Conservation (phyloP, 176 grass and related monocot species). For the Microstegium vimineum region DNA sequence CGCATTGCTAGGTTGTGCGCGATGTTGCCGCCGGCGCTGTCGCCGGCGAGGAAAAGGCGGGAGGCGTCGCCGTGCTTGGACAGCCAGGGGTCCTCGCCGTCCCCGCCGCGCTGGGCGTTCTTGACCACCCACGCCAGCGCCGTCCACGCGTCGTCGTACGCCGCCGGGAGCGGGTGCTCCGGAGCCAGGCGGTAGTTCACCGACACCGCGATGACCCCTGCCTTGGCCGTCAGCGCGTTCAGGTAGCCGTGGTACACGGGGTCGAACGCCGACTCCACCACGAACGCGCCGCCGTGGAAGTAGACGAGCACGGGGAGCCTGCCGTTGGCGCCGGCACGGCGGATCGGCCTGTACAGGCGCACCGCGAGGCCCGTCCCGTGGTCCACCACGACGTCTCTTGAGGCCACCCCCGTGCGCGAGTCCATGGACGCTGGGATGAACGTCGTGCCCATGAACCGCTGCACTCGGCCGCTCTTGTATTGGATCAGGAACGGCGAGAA, state of each 20-base stretch:
- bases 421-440: conserved; percentile 37
- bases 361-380: conserved; percentile 23
- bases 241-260: conserved; percentile 64
- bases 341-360: conserved; percentile 50
- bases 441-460: conserved; percentile 48
- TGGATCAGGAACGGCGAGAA: conserved; percentile 56
- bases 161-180: conserved; percentile 63
- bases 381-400: conserved; percentile 56
- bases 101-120: neutral
- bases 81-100: conserved; percentile 51
- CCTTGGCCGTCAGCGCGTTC: conserved; percentile 42
- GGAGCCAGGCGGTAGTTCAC: conserved; percentile 79
- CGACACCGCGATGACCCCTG: conserved; percentile 47
- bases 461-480: conserved; percentile 50
- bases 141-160: conserved; percentile 78
- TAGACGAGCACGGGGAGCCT: conserved; percentile 68
- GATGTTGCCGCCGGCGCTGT: conserved; percentile 89
- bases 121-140: conserved; percentile 52
- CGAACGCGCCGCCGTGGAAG: conserved; percentile 92
- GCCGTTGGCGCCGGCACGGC: neutral
- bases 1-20: conserved; percentile 82
- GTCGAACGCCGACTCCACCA: conserved; percentile 55
- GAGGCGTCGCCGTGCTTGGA: conserved; percentile 35
- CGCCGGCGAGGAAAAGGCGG: conserved; percentile 60
- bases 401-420: conserved; percentile 40